Percentiles rank a stretch among this genome's conserved stretches.
Conservation (phyloP, 352 stramenopile genomes). For the Globisporangium megalacanthum region DNA sequence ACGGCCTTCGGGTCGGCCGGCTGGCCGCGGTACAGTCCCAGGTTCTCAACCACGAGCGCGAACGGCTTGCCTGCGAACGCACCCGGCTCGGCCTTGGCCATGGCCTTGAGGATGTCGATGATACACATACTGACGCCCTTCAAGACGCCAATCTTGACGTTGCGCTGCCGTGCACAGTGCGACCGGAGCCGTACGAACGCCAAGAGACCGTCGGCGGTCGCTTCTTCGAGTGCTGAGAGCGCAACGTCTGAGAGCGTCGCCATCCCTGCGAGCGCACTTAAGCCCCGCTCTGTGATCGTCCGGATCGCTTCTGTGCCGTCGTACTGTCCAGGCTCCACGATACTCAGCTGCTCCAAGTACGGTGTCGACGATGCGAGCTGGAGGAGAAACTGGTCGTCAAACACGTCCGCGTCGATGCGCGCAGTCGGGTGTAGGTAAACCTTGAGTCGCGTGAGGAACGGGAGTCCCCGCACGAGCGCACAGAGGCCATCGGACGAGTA, state of each 20-base stretch:
- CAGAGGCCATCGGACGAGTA: slow-evolving; percentile 32
- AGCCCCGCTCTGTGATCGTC: slow-evolving; percentile 20
- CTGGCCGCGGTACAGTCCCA: slow-evolving; percentile 24
- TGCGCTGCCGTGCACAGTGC: slow-evolving; percentile 28
- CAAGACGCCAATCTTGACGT: slow-evolving; percentile 37
- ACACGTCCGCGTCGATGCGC: slow-evolving; percentile 34
- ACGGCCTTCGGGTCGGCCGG: slow-evolving; percentile 13
- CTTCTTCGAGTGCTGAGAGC: slow-evolving; percentile 22
- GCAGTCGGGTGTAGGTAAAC: slow-evolving; percentile 28
- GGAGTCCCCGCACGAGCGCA: slow-evolving; percentile 23
- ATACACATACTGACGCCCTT: slow-evolving; percentile 26
- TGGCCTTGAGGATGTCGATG: slow-evolving; percentile 20
- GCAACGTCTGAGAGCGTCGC: slow-evolving; percentile 32
- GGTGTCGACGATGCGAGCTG: slow-evolving; percentile 18
- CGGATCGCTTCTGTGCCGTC: slow-evolving; percentile 24
- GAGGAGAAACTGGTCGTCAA: slow-evolving; percentile 29
- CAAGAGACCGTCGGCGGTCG: slow-evolving; percentile 16
- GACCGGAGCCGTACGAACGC: slow-evolving; percentile 22
- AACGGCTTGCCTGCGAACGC: slow-evolving; percentile 21
- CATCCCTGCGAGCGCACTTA: slow-evolving; percentile 27
- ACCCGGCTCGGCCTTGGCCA: slow-evolving; percentile 19
- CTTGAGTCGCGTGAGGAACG: slow-evolving; percentile 29
- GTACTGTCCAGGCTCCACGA: slow-evolving; percentile 30
- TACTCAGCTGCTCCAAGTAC: slow-evolving; percentile 29
- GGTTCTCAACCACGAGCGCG: slow-evolving; percentile 34